Conservation (phyloP, 768 basidiomycete genomes). For the Pisolithus microcarpus region DNA sequence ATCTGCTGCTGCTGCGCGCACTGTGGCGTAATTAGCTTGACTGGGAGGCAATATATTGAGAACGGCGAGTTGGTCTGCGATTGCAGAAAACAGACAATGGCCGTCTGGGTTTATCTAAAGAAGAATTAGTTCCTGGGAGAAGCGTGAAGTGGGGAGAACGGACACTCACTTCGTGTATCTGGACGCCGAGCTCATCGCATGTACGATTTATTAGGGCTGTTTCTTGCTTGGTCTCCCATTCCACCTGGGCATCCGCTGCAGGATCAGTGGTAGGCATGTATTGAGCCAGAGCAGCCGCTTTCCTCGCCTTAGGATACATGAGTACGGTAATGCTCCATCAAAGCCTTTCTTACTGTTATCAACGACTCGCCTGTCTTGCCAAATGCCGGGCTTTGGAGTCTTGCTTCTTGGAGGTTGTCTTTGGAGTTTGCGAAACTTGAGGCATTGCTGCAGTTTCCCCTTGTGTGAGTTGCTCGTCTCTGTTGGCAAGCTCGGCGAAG, state of each 20-base stretch:
- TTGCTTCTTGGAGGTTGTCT: conserved; percentile 35
- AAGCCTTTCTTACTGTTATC: neutral
- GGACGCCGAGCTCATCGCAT: conserved; percentile 59
- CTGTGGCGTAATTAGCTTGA: conserved; percentile 51
- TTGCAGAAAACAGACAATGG: conserved; percentile 90
- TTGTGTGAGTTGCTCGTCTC: conserved; percentile 43
- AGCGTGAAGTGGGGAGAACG: neutral
- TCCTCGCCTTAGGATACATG: conserved; percentile 49
- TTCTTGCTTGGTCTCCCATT: conserved; percentile 63
- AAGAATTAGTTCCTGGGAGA: neutral
- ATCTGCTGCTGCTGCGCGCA: conserved; percentile 64
- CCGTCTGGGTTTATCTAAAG: conserved; percentile 89
- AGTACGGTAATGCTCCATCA: conserved; percentile 1
- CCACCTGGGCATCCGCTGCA: conserved; percentile 50
- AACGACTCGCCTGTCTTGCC: conserved; percentile 58
- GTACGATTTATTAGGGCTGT: conserved; percentile 54
- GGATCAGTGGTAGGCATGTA: conserved; percentile 46
- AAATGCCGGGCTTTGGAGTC: conserved; percentile 58
- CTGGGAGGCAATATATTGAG: conserved; percentile 55
- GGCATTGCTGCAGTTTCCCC: conserved; percentile 42
- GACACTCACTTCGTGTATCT: conserved; percentile 53
- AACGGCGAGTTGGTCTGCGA: conserved; percentile 85
- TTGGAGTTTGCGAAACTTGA: conserved; percentile 20
- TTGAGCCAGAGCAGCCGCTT: conserved; percentile 57
- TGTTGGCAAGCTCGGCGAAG: conserved; percentile 65